phyloP scores from a whole-genome alignment of 2,329 filamentous ascomycete species.

The Sporothrix dimorphospora region DNA sequence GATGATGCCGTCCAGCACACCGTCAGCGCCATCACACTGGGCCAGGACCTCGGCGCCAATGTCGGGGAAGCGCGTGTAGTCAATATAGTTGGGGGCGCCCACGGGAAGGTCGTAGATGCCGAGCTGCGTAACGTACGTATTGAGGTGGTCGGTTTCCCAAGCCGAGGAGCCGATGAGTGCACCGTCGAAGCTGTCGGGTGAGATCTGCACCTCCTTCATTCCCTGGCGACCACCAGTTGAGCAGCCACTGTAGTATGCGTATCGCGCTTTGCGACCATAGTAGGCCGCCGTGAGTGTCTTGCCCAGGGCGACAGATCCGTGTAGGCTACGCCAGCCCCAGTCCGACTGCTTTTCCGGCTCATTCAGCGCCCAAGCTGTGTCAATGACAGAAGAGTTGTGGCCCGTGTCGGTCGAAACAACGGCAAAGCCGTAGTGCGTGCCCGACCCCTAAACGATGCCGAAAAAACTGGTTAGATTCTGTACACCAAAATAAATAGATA shows the following conservation, averaged over 20 bases:
- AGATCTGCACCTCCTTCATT: constrained; percentile 55
- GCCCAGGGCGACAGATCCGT: constrained; percentile 52
- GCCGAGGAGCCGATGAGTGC: constrained; percentile 54
- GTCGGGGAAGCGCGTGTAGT: constrained; percentile 46
- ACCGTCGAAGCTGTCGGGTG: constrained; percentile 60
- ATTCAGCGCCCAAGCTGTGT: constrained; percentile 46
- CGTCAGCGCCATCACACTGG: constrained; percentile 58
- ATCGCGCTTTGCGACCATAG: constrained; percentile 48
- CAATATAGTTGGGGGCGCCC: constrained; percentile 49
- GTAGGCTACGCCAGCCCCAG: constrained; percentile 48
- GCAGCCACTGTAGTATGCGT: constrained; percentile 60
- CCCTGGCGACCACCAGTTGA: constrained; percentile 63
- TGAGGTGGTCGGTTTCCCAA: constrained; percentile 55
- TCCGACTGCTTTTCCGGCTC: constrained; percentile 43
- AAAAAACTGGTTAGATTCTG: not conserved
- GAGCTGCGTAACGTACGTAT: constrained; percentile 48
- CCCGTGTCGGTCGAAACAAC: constrained; percentile 50
- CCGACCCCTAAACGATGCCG: constrained; percentile 22
- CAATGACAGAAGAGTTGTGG: constrained; percentile 41
- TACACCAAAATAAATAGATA: no score
- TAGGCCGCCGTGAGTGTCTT: constrained; percentile 53
- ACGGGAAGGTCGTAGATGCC: constrained; percentile 53
- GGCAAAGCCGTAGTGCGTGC: constrained; percentile 46
- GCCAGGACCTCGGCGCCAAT: constrained; percentile 49
- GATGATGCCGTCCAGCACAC: constrained; percentile 54